A percentile compares a stretch with the other conserved stretches of the same genome.
These are phyloP conservation scores for Neonectria sp. DNA, from an alignment of 2,329 filamentous ascomycete species.

Conservation along the genomic window DNA sequence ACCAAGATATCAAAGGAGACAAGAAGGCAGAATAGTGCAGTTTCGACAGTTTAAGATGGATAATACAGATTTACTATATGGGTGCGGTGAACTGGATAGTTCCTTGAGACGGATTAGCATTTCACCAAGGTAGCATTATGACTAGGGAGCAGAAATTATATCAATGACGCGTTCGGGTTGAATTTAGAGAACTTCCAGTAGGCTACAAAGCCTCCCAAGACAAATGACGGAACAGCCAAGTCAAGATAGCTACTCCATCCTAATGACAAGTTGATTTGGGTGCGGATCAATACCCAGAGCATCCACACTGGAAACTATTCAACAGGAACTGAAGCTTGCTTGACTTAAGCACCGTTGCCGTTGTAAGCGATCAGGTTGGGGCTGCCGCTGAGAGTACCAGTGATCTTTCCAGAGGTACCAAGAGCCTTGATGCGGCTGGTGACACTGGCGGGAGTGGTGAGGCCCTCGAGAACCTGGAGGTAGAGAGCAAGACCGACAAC, in stretches of 20 bases:
- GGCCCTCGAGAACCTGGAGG: conserved; percentile 61
- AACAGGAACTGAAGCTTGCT: neutral
- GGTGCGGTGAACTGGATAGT: too few relatives aligned
- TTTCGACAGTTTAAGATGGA: neutral
- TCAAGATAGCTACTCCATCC: neutral
- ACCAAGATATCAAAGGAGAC: neutral
- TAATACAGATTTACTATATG: too few relatives aligned
- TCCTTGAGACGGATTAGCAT: neutral
- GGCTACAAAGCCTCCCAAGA: neutral
- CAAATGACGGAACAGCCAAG: neutral
- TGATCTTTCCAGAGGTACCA: conserved; percentile 56
- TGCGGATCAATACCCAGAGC: neutral
- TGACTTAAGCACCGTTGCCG: conserved; percentile 50
- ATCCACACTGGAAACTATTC: neutral
- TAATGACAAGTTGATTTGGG: neutral
- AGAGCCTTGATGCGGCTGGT: conserved; percentile 59
- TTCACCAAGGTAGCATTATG: neutral
- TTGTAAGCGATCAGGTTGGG: conserved; percentile 65
- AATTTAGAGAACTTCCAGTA: neutral
- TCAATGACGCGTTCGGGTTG: neutral
- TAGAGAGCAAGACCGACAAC: conserved; percentile 59
- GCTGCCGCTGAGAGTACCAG: conserved; percentile 55
- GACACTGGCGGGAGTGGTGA: conserved; percentile 60
- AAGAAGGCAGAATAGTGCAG: neutral
- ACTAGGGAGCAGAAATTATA: neutral